A percentile compares a stretch with the other conserved stretches of the same genome.
Conservation (phyloP, 2,329 filamentous ascomycete genomes). For the Dryadomyces quercus-mongolicae region DNA sequence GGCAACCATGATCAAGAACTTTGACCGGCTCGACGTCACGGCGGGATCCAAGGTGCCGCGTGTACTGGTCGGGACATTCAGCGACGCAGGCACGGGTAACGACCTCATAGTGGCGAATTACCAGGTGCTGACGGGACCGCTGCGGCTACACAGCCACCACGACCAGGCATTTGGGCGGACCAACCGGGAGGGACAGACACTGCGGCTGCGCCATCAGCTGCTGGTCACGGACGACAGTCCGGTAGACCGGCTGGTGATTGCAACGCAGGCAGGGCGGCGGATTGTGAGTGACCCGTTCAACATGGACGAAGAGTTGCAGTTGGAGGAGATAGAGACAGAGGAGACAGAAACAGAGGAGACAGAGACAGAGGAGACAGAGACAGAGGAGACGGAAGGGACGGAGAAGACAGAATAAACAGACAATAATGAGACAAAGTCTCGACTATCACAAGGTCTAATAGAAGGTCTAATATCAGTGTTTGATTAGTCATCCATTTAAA, state of each 20-base stretch:
- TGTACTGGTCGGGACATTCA: slow-evolving; percentile 11
- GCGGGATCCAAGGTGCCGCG: slow-evolving; percentile 1
- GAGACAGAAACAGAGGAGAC: not conserved
- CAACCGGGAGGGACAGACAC: slow-evolving; percentile 14
- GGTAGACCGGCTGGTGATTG: slow-evolving; percentile 13
- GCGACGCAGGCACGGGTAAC: slow-evolving; percentile 13
- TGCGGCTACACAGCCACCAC: slow-evolving; percentile 13
- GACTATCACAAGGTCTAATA: too few species aligned
- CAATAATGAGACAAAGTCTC: too few species aligned
- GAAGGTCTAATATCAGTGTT: too few species aligned
- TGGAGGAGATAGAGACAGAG: not conserved
- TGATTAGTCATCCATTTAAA: too few species aligned
- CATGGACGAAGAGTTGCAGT: slow-evolving; percentile 7
- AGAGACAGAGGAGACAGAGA: too few species aligned
- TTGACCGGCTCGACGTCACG: slow-evolving; percentile 7
- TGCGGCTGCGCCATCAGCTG: slow-evolving; percentile 12
- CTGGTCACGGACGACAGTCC: slow-evolving; percentile 13
- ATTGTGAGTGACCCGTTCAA: slow-evolving; percentile 12
- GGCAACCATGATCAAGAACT: slow-evolving; percentile 9
- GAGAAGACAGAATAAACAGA: too few species aligned
- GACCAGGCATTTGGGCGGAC: slow-evolving; percentile 15
- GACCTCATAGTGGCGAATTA: slow-evolving; percentile 13
- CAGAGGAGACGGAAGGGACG: not conserved
- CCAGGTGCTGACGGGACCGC: slow-evolving; percentile 14
- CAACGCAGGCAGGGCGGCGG: slow-evolving; percentile 11